Conservation (phyloP, 106 monocot genomes). For the Cymbidium sinense region DNA sequence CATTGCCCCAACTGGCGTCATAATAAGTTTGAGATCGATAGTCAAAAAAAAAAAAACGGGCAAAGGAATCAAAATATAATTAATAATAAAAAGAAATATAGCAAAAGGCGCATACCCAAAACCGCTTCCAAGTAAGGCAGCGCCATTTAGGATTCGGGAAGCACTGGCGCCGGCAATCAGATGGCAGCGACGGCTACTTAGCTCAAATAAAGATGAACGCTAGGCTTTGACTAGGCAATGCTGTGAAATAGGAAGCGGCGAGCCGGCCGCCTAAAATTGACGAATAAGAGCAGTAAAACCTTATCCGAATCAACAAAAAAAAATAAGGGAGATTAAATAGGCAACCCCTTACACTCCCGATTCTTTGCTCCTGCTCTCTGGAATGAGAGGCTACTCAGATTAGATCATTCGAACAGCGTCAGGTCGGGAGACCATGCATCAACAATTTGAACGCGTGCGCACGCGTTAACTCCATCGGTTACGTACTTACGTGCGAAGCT, state of each 20-base stretch:
- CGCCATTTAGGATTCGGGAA: conserved; percentile 20
- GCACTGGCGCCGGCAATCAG: neutral
- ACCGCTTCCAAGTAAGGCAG: conserved; percentile 36
- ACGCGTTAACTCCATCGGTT: no score
- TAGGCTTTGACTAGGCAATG: no score
- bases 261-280: neutral
- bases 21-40: neutral
- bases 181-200: neutral
- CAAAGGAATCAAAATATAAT: neutral
- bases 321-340: no score
- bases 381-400: no score
- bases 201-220: neutral
- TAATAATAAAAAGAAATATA: neutral
- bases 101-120: conserved; percentile 16
- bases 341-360: no score
- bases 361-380: no score
- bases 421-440: no score
- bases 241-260: neutral
- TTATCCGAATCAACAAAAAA: no score
- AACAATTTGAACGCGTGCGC: no score
- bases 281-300: neutral
- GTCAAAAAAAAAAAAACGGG: neutral
- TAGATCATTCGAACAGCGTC: no score
- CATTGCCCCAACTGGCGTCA: neutral
- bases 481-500: no score